Conservation (phyloP, 176 grass and related monocot species). For the barley (Hordeum vulgare) region MorexV3_pseudomolecules_assembly NC_058523.1:505420887-505421386, state of each 20-base stretch:
- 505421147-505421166: neutral
- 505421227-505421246: neutral
- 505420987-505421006: neutral
- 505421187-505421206: neutral
- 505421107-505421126: constrained; percentile 27
- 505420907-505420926: constrained; percentile 20
- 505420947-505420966: neutral
- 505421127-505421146: neutral
- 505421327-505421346: neutral
- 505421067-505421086: neutral
- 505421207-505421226: neutral
- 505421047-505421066: constrained; percentile 17
- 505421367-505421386: neutral
- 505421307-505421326: neutral
- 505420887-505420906: constrained; percentile 4
- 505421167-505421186: neutral
- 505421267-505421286: neutral
- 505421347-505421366: neutral
- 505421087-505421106: constrained; percentile 31
- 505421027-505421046: neutral
- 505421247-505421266: neutral
- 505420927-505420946: constrained; percentile 4
- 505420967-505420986: neutral
- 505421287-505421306: neutral
- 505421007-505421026: constrained; percentile 28